Evolutionary conservation across 805 yeast genomes (phyloP).

Genomic region (Starmera dryadoides): DNA sequence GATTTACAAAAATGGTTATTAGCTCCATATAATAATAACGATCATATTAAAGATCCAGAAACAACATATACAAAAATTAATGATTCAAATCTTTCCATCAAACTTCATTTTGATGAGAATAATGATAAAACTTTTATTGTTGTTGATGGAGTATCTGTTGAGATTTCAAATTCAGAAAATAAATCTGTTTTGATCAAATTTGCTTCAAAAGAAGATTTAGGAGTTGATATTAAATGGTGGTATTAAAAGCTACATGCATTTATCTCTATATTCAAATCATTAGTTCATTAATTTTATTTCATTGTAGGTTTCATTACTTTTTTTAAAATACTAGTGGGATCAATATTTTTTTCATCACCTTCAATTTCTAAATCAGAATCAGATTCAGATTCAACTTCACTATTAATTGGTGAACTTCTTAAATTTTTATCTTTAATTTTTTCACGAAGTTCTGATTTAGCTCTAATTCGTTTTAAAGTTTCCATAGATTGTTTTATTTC

Average conservation of each 20-base stretch:
- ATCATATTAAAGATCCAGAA: not conserved
- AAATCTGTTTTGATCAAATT: constrained; percentile 10
- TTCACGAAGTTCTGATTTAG: constrained; percentile 1
- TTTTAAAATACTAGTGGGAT: not conserved
- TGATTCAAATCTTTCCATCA: not conserved
- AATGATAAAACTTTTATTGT: constrained; percentile 9
- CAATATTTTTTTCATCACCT: not conserved
- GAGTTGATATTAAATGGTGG: not conserved
- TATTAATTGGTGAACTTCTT: not conserved
- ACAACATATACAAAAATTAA: not conserved
- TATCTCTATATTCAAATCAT: not conserved
- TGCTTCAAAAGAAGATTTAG: constrained; percentile 1
- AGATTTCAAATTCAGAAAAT: constrained; percentile 12
- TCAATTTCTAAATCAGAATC: constrained; percentile 3
- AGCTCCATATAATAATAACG: constrained; percentile 11
- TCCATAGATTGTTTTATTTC: constrained; percentile 22
- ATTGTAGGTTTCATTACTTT: not conserved
- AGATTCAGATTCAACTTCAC: constrained; percentile 5
- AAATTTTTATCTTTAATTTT: not conserved
- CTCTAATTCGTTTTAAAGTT: constrained; percentile 19
- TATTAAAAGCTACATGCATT: too few relatives aligned
- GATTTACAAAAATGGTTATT: constrained; percentile 9
- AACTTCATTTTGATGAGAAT: constrained; percentile 7
- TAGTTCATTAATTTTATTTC: not conserved
- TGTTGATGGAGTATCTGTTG: constrained; percentile 16